Evolutionary conservation across 768 basidiomycete genomes (phyloP).

Genomic region (Rhodotorula kratochvilovae): DNA sequence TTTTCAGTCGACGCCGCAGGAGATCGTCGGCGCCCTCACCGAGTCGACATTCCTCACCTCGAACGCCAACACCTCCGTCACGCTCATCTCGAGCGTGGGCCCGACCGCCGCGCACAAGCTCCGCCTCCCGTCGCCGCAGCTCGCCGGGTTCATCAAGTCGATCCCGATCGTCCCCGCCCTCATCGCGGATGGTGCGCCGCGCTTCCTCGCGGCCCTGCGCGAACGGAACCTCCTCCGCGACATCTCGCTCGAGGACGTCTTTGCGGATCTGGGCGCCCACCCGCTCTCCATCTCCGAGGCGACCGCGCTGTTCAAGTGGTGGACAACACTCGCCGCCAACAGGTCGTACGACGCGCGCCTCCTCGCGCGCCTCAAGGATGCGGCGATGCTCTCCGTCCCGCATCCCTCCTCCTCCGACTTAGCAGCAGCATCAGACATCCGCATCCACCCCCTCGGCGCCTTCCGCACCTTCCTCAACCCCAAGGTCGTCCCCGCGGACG

Average conservation of each 20-base stretch:
- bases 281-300: conserved; percentile 70
- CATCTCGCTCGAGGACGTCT: conserved; percentile 75
- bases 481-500: conserved; percentile 63
- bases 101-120: conserved; percentile 63
- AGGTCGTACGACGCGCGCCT: conserved; percentile 50
- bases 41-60: conserved; percentile 76
- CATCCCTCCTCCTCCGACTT: conserved; percentile 40
- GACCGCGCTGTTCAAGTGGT: conserved; percentile 82
- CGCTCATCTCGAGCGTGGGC: conserved; percentile 71
- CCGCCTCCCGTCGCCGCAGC: conserved; percentile 66
- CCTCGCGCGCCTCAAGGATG: conserved; percentile 62
- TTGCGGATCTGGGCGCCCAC: conserved; percentile 66
- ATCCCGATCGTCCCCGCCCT: conserved; percentile 68
- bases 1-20: conserved; percentile 84
- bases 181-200: conserved; percentile 57
- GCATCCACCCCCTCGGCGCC: conserved; percentile 63
- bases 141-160: conserved; percentile 69
- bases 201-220: conserved; percentile 62
- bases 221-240: conserved; percentile 63
- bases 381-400: conserved; percentile 57
- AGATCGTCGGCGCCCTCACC: conserved; percentile 66
- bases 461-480: conserved; percentile 70
- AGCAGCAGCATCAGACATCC: conserved; percentile 50
- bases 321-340: conserved; percentile 55
- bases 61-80: conserved; percentile 54